Evolutionary conservation across 73 alveolate genomes (phyloP).

Genomic region (Paramecium biaurelia): DNA sequence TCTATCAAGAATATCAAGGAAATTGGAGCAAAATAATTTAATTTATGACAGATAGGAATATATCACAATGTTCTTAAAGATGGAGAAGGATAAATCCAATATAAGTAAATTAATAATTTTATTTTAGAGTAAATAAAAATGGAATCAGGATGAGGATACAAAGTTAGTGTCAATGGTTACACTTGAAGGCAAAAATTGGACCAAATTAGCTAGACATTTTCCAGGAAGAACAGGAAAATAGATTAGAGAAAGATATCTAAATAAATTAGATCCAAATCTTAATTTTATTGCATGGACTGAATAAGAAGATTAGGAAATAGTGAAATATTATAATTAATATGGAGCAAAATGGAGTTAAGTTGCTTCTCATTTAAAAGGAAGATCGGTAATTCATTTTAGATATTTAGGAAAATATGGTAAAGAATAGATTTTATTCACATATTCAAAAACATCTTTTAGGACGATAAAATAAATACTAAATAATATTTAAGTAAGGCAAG

Average conservation of each 20-base stretch:
- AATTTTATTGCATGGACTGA: constrained; percentile 14
- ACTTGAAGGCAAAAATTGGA: constrained; percentile 47
- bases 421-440: constrained; percentile 26
- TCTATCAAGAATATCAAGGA: background rate
- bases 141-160: constrained; percentile 55
- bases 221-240: constrained; percentile 49
- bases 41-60: constrained; percentile 51
- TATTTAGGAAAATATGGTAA: constrained; percentile 16
- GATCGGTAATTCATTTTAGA: background rate
- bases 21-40: constrained; percentile 49
- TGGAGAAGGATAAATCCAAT: constrained; percentile 61
- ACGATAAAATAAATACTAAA: background rate
- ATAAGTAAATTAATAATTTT: background rate
- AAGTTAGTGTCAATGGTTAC: background rate
- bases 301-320: background rate
- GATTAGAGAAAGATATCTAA: background rate
- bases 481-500: background rate
- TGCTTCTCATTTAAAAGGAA: background rate
- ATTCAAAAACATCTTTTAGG: background rate
- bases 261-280: background rate
- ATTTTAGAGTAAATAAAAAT: constrained; percentile 35
- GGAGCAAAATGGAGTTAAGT: background rate
- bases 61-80: constrained; percentile 51
- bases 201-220: constrained; percentile 28
- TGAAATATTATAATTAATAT: background rate